Evolutionary conservation across 2,329 filamentous ascomycete species (phyloP), one percentile per base, ranked within the genome.

Genomic region (Pseudocercospora ulei): DNA sequence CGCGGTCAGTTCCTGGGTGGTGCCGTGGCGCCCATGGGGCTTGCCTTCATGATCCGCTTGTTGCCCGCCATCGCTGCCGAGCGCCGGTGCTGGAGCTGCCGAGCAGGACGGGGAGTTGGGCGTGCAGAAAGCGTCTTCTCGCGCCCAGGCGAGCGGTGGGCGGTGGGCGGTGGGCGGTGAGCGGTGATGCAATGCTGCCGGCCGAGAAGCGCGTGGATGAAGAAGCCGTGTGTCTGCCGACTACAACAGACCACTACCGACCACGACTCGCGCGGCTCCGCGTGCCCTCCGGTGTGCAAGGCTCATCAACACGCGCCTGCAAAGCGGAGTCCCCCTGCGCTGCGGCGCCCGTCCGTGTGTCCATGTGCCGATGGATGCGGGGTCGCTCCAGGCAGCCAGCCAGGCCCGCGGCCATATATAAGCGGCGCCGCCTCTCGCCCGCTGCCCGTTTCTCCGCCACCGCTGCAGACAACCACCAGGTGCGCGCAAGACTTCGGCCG

Each of bases 41-140:
- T 37, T 55, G 58, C 65, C 59, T 61, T 66, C 58, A 67, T 61
- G 48, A 69, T 64, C 20, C 66, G 62, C 57, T 67, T 68, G 59
- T 66, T 61, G 31, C 38, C 39, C 11, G 54, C 43, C 54, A 57
- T 58, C 9, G 17, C 52, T 36, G n/a, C n/a, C n/a, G n/a, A n/a
- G n/a, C n/a, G n/a, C n/a, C n/a, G n/a, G n/a, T n/a, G n/a, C n/a
- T n/a, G n/a, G n/a, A n/a, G n/a, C n/a, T n/a, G n/a, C n/a, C n/a
- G n/a, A n/a, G n/a, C n/a, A n/a, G n/a, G n/a, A n/a, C n/a, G n/a
- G n/a, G n/a, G n/a, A n/a, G n/a, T n/a, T n/a, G n/a, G n/a, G n/a
- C n/a, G n/a, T n/a, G n/a, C n/a, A n/a, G n/a, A n/a, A n/a, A n/a
- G n/a, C n/a, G n/a, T n/a, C n/a, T n/a, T n/a, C n/a, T n/a, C n/a